These are phyloP conservation scores for Cyberlindnera nakhonratchasimensis DNA, from an alignment of 805 yeast genomes.

Conservation along the genomic window DNA sequence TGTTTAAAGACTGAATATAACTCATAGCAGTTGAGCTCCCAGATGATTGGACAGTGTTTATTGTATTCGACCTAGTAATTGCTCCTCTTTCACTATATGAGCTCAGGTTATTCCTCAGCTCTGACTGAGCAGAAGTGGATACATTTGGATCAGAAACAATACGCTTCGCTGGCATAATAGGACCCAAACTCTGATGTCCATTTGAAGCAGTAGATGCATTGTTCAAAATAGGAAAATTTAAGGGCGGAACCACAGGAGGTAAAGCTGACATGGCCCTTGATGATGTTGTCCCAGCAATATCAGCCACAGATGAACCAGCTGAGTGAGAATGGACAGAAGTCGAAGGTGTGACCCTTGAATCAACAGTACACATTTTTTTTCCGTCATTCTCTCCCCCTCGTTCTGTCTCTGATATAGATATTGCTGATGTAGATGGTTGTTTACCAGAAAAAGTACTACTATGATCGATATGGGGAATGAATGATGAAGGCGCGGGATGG, in stretches of 20 bases:
- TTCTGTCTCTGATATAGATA: no score
- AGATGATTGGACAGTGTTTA: background rate
- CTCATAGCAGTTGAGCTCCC: slow-evolving; percentile 17
- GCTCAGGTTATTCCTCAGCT: slow-evolving; percentile 13
- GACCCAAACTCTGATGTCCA: background rate
- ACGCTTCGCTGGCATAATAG: slow-evolving; percentile 6
- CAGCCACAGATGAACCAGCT: no score
- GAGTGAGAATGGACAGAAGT: background rate
- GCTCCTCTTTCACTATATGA: slow-evolving; percentile 3
- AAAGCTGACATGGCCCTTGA: no score
- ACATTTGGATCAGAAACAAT: slow-evolving; percentile 7
- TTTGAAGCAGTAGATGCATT: background rate
- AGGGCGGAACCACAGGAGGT: background rate
- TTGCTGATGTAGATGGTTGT: no score
- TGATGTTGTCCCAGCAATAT: no score
- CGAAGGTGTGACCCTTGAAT: background rate
- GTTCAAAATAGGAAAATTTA: background rate
- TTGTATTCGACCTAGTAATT: slow-evolving; percentile 12
- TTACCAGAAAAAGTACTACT: slow-evolving; percentile 3
- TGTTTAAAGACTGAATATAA: slow-evolving; percentile 5
- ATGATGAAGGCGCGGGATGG: slow-evolving; percentile 16
- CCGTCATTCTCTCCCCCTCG: no score
- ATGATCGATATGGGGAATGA: slow-evolving; percentile 8
- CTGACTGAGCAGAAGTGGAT: slow-evolving; percentile 16
- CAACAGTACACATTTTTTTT: no score